Conservation (phyloP, 768 basidiomycete species). For the Clitopilus passeckerianus region DNA sequence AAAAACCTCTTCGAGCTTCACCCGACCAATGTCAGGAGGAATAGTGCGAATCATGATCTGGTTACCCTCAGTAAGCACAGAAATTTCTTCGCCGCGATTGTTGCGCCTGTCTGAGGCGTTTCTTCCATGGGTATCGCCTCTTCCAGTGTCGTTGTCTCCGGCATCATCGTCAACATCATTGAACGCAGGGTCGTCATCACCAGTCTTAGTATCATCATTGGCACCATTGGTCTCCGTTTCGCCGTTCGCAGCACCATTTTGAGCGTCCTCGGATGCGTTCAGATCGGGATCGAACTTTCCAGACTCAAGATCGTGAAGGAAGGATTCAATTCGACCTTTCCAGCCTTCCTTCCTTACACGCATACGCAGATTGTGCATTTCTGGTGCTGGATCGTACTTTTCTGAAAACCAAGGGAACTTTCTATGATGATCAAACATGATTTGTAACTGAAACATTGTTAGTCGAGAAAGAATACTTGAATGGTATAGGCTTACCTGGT, state of each 20-base stretch:
- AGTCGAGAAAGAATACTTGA: constrained; percentile 15
- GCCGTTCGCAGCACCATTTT: constrained; percentile 28
- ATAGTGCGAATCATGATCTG: constrained; percentile 95
- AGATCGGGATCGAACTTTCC: constrained; percentile 84
- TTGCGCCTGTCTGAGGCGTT: constrained; percentile 25
- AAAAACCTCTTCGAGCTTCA: constrained; percentile 85
- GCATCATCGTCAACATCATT: constrained; percentile 66
- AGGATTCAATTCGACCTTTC: constrained; percentile 66
- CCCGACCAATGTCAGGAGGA: constrained; percentile 86
- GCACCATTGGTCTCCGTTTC: constrained; percentile 4
- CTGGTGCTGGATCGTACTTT: constrained; percentile 81
- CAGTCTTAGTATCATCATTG: constrained; percentile 41
- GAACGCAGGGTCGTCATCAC: constrained; percentile 75
- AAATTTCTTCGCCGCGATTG: constrained; percentile 69
- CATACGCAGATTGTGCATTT: constrained; percentile 65
- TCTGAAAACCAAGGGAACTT: constrained; percentile 97
- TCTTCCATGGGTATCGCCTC: constrained; percentile 32
- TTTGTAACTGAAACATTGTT: constrained; percentile 70
- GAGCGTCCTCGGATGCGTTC: constrained; percentile 39
- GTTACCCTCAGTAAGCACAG: constrained; percentile 71
- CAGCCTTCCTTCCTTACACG: constrained; percentile 84
- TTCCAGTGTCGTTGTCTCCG: constrained; percentile 52
- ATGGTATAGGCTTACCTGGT: constrained; percentile 64
- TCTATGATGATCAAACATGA: constrained; percentile 93
- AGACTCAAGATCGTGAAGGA: constrained; percentile 74